Conservation (phyloP, 176 grass and related monocot species). For the Chloris gayana region DNA sequence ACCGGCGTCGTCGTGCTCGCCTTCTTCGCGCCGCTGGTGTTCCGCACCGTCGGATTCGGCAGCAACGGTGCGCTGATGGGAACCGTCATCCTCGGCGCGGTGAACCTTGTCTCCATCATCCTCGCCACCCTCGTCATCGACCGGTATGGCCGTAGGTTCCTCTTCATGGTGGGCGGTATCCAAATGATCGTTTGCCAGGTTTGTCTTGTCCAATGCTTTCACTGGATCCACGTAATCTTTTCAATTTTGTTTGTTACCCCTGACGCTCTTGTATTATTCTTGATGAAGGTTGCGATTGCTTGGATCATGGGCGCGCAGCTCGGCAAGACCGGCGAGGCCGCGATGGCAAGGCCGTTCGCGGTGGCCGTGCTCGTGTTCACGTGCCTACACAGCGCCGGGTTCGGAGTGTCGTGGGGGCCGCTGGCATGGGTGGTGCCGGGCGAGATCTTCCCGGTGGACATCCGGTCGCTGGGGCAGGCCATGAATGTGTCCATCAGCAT, state of each 20-base stretch:
- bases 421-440: slow-evolving; percentile 67
- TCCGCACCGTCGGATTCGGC: slow-evolving; percentile 79
- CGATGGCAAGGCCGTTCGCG: slow-evolving; percentile 47
- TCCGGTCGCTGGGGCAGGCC: slow-evolving; percentile 75
- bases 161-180: slow-evolving; percentile 74
- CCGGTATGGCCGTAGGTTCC: slow-evolving; percentile 66
- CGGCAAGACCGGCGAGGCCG: slow-evolving; percentile 26
- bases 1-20: slow-evolving; percentile 71
- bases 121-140: slow-evolving; percentile 74
- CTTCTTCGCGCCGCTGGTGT: slow-evolving; percentile 87
- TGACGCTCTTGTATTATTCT: background rate
- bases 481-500: slow-evolving; percentile 61
- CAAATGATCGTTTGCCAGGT: slow-evolving; percentile 76
- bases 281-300: slow-evolving; percentile 52
- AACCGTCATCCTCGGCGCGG: slow-evolving; percentile 63
- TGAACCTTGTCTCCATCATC: slow-evolving; percentile 57
- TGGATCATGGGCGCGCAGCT: slow-evolving; percentile 74
- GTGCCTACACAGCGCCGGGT: slow-evolving; percentile 58
- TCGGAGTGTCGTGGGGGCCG: slow-evolving; percentile 81
- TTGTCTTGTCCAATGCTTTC: background rate
- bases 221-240: too few species aligned
- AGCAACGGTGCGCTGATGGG: slow-evolving; percentile 69
- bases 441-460: slow-evolving; percentile 85
- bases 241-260: background rate
- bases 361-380: slow-evolving; percentile 64